phyloP scores from a whole-genome alignment of 2,329 filamentous ascomycete genomes.

The Botryotinia globosa region DNA sequence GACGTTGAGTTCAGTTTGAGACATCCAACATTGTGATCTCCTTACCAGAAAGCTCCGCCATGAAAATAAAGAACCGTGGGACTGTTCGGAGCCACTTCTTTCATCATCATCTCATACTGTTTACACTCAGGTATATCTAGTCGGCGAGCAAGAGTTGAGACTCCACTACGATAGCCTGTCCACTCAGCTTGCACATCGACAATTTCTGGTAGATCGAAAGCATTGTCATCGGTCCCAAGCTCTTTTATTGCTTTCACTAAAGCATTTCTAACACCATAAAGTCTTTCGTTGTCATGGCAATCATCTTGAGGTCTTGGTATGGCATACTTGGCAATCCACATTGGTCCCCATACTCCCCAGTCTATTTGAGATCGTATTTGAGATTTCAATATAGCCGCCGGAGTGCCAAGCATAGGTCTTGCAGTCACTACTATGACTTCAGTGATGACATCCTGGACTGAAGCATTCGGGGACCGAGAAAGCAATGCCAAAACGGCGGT shows the following conservation, averaged over 20 bases:
- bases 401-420: constrained; percentile 56
- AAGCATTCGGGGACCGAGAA: constrained; percentile 64
- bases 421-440: constrained; percentile 70
- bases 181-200: constrained; percentile 67
- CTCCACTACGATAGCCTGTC: constrained; percentile 65
- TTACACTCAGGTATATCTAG: constrained; percentile 59
- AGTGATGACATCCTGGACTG: constrained; percentile 76
- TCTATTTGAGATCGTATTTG: constrained; percentile 64
- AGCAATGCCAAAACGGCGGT: constrained; percentile 63
- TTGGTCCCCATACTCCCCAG: constrained; percentile 68
- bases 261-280: constrained; percentile 51
- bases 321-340: constrained; percentile 76
- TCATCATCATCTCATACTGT: constrained; percentile 65
- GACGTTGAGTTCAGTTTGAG: constrained; percentile 35
- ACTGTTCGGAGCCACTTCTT: constrained; percentile 59
- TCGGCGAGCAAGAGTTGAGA: constrained; percentile 47
- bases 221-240: constrained; percentile 41
- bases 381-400: constrained; percentile 51
- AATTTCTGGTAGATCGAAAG: constrained; percentile 51
- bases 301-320: constrained; percentile 57
- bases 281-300: constrained; percentile 4
- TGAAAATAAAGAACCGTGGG: constrained; percentile 70
- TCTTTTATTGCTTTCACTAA: constrained; percentile 57
- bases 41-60: constrained; percentile 58
- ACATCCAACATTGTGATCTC: not conserved